A percentile compares a stretch with the other conserved stretches of the same genome.
Evolutionary conservation across 2,329 filamentous ascomycete species (phyloP).

Genomic region (Tolypocladium tundrense): DNA sequence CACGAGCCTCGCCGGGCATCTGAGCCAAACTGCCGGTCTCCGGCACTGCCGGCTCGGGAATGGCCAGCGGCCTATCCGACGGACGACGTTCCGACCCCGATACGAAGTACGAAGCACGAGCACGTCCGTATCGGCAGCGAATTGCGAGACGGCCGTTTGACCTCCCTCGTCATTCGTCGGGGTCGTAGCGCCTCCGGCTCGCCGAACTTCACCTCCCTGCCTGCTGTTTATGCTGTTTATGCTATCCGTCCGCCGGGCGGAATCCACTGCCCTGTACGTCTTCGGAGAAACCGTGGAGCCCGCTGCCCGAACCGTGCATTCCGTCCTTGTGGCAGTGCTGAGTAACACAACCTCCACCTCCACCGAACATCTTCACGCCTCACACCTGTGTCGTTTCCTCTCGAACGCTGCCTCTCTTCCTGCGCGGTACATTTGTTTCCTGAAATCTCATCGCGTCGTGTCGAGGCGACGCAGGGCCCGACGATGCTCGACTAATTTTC

Average conservation of each 20-base stretch:
- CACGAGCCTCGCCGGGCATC: neutral
- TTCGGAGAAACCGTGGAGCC: neutral
- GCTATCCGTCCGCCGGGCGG: neutral
- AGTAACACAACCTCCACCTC: neutral
- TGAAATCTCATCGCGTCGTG: neutral
- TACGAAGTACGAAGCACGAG: no score
- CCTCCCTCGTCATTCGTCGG: neutral
- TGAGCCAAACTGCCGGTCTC: neutral
- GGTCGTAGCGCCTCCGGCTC: neutral
- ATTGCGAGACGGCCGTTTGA: neutral
- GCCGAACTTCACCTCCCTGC: neutral
- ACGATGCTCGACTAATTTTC: neutral
- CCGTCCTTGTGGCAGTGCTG: neutral
- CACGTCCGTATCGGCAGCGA: neutral
- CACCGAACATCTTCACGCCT: neutral
- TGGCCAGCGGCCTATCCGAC: neutral
- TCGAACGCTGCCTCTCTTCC: neutral
- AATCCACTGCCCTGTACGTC: neutral
- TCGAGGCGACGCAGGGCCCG: neutral
- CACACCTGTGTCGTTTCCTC: neutral
- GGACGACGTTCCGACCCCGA: neutral
- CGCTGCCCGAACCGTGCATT: neutral
- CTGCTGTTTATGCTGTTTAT: neutral
- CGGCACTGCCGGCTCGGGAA: neutral
- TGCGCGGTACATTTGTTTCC: neutral